These are phyloP conservation scores for Exsudoporus frostii DNA, from an alignment of 768 basidiomycete species.

Conservation along the genomic window DNA sequence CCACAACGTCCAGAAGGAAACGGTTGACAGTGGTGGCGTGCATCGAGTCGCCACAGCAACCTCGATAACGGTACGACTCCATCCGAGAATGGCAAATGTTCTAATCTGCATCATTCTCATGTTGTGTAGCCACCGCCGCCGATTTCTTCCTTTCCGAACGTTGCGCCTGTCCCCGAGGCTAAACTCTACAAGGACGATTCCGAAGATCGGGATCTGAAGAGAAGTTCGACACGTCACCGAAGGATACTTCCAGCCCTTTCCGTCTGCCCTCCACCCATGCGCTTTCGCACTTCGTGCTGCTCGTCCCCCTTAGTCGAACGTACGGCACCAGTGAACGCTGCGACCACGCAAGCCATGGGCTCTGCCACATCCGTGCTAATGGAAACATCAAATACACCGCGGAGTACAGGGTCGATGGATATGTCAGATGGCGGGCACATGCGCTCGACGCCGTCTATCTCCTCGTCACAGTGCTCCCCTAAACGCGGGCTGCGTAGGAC, in stretches of 20 bases:
- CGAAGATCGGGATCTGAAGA: constrained; percentile 13
- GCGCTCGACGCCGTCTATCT: constrained; percentile 21
- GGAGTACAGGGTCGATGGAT: constrained; percentile 19
- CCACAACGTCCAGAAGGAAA: constrained; percentile 14
- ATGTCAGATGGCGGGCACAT: constrained; percentile 12
- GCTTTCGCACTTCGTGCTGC: constrained; percentile 12
- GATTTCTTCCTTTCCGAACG: constrained; percentile 18
- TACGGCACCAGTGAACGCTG: not conserved
- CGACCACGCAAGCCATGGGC: constrained; percentile 11
- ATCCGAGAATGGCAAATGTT: constrained; percentile 12
- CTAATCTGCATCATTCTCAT: constrained; percentile 17
- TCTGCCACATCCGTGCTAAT: constrained; percentile 23
- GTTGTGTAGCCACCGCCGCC: constrained; percentile 22
- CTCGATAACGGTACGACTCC: constrained; percentile 28
- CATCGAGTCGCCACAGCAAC: constrained; percentile 26
- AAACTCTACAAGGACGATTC: constrained; percentile 9
- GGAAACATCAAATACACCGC: constrained; percentile 18
- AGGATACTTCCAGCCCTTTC: constrained; percentile 22
- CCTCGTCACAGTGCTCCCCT: constrained; percentile 28
- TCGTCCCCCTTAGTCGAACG: constrained; percentile 7
- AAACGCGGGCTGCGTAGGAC: constrained; percentile 39
- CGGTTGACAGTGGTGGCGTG: constrained; percentile 16
- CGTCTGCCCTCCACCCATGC: constrained; percentile 12
- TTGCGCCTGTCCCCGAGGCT: constrained; percentile 4
- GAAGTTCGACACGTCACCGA: constrained; percentile 15